phyloP scores from a whole-genome alignment of 768 basidiomycete species.

The Auricularia sp. region DNA sequence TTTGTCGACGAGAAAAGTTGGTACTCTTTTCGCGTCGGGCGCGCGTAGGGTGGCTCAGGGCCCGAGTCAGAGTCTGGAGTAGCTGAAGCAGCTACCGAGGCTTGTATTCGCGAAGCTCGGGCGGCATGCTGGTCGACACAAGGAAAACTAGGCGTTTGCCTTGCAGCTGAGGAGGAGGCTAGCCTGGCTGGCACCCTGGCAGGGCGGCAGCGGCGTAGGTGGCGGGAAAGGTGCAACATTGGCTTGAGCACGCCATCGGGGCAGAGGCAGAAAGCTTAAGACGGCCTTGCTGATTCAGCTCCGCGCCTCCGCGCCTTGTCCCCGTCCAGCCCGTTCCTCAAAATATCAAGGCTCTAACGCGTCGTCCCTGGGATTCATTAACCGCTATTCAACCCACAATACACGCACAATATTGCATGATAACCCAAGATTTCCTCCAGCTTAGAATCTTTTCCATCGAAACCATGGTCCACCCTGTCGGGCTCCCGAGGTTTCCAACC shows the following conservation, averaged over 20 bases:
- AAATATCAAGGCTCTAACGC: no score
- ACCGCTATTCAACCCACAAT: no score
- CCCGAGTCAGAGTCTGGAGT: constrained; percentile 36
- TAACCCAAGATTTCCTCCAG: no score
- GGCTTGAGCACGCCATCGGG: background rate
- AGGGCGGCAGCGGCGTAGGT: background rate
- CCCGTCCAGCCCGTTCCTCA: no score
- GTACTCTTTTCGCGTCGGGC: constrained; percentile 69
- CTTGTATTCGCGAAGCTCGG: constrained; percentile 47
- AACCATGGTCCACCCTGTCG: no score
- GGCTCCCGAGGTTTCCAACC: no score
- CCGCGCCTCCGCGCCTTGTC: no score
- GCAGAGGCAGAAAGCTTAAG: background rate
- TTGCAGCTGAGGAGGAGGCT: background rate
- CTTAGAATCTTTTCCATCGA: no score
- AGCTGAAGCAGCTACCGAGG: constrained; percentile 15
- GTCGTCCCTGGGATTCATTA: no score
- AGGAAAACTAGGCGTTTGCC: constrained; percentile 34
- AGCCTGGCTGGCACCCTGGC: background rate
- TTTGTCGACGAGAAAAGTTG: constrained; percentile 48
- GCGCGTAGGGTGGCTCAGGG: constrained; percentile 74
- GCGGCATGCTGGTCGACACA: constrained; percentile 77
- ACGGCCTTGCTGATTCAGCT: no score
- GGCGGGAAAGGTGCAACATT: background rate
- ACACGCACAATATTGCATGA: no score